phyloP scores from a whole-genome alignment of 768 basidiomycete species.

The Mrakia blollopis region DNA sequence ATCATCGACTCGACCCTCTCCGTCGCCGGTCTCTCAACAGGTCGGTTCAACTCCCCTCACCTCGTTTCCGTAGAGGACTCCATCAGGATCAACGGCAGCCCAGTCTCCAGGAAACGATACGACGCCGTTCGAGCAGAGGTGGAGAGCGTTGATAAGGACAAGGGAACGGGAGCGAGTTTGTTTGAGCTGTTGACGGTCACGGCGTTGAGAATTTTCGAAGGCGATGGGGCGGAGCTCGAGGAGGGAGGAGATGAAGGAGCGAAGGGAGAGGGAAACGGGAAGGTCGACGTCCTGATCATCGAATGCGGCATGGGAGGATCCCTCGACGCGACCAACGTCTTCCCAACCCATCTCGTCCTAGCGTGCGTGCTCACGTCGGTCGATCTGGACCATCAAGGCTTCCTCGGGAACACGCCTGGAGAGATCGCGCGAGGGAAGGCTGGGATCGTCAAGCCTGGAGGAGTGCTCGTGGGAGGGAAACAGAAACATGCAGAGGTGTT shows the following conservation, averaged over 20 bases:
- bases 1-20: conserved; percentile 70
- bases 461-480: conserved; percentile 41
- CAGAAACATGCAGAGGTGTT: conserved; percentile 49
- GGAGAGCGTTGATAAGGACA: conserved; percentile 43
- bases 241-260: conserved; percentile 20
- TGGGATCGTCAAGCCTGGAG: conserved; percentile 61
- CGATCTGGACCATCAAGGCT: conserved; percentile 87
- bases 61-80: conserved; percentile 70
- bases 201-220: conserved; percentile 72
- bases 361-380: conserved; percentile 79
- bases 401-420: conserved; percentile 69
- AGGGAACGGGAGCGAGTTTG: conserved; percentile 52
- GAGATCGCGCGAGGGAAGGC: conserved; percentile 79
- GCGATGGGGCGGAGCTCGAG: conserved; percentile 37
- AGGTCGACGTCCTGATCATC: conserved; percentile 70
- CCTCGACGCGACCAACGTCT: conserved; percentile 86
- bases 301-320: conserved; percentile 95
- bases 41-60: conserved; percentile 90
- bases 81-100: conserved; percentile 61
- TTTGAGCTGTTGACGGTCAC: conserved; percentile 85
- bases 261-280: conserved; percentile 39
- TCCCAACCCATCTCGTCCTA: conserved; percentile 63
- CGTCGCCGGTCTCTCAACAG: conserved; percentile 57
- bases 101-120: conserved; percentile 55
- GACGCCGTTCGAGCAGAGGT: conserved; percentile 50